Evolutionary conservation across 202 grass and related monocot genomes (phyloP), one percentile per base, ranked within the genome.

Genomic region (Panicum virgatum): DNA sequence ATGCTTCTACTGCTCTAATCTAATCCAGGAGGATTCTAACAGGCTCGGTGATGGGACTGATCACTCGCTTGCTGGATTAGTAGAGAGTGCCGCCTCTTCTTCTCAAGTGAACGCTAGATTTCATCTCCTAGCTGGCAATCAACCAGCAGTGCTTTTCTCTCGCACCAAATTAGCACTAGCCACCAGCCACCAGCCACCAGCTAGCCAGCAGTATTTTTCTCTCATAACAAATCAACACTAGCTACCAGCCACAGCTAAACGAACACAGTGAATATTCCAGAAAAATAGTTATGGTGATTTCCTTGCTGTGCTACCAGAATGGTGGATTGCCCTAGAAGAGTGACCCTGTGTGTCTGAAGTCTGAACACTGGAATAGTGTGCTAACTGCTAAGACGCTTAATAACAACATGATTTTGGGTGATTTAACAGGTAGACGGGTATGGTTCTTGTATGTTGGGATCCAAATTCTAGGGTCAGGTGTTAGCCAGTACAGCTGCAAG

Each of bases 401-500:
- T n/a, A n/a, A 57, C 26, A 37, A 20, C 84, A 15, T 48, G 36
- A 66, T 47, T 66, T 30, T 5, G 25, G 46, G 3, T 74, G 77
- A 73, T 80, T 80, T 79, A 67, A 85, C 8, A 19, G 37, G 61
- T 1, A 60, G n/a, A 26, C 12, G 25, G n/a, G 48, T 42, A 47
- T 58, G 58, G 77, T 79, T 72, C 75, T 34, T 54, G 46, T 26
- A 11, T 18, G 15, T 44, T 48, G 60, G 29, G 59, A 66, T 80
- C 13, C 60, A 80, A 66, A 48, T 67, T 80, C 20, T 80, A 48
- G 60, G 76, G 69, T 58, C 77, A 86, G 38, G 20, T 20, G 38
- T 30, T 25, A 30, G 0, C 67, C 8, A 63, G 44, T 26, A 19
- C 43, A 81, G 9, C 7, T 25, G 12, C 48, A 19, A 51, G 72